Conservation (phyloP, 345 rosid species). For the Noccaea caerulescens region DNA sequence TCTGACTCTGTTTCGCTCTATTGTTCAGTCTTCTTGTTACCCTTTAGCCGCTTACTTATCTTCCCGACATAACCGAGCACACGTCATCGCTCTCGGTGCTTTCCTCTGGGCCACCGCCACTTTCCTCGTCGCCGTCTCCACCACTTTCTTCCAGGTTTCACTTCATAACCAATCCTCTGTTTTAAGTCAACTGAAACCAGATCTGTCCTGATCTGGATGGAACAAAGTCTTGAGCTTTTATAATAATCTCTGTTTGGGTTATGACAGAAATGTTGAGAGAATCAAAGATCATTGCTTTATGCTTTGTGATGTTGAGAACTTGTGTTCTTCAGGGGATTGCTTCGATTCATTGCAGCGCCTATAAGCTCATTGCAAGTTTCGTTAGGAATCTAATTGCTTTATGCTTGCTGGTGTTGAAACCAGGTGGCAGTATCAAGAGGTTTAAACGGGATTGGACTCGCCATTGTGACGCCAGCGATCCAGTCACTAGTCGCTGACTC, state of each 20-base stretch:
- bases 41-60: constrained; percentile 76
- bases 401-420: constrained; percentile 9
- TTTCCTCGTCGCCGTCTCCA: constrained; percentile 65
- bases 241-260: not conserved
- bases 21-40: constrained; percentile 64
- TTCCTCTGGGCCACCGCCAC: constrained; percentile 75
- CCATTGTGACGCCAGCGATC: constrained; percentile 65
- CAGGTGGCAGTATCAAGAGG: constrained; percentile 77
- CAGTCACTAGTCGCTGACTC: constrained; percentile 77
- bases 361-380: not conserved
- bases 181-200: constrained; percentile 7
- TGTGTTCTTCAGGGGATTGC: constrained; percentile 16
- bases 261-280: not conserved
- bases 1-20: constrained; percentile 60
- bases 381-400: not conserved
- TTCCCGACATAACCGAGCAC: constrained; percentile 59
- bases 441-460: constrained; percentile 69
- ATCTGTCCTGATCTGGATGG: constrained; percentile 19
- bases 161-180: not conserved
- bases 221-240: constrained; percentile 25
- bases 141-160: constrained; percentile 63
- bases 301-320: constrained; percentile 7
- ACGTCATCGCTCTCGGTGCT: constrained; percentile 72
- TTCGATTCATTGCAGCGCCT: not conserved
- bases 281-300: not conserved